A percentile compares a stretch with the other conserved stretches of the same genome.
Evolutionary conservation across 495 filamentous ascomycete genomes (phyloP).

Genomic region (Penicillium dipodomyicola): DNA sequence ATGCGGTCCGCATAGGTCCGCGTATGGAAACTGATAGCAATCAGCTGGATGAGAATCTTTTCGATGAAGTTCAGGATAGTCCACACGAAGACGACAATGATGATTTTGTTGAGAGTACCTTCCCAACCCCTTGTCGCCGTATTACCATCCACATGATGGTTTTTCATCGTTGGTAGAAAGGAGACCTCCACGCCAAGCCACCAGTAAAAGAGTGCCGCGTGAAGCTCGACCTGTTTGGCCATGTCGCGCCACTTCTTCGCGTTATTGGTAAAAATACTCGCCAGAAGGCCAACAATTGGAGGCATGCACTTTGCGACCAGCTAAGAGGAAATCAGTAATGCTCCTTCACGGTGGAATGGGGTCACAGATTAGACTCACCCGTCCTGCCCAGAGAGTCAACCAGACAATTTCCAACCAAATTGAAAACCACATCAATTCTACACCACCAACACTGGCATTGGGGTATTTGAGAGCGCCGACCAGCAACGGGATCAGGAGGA

Average conservation of each 20-base stretch:
- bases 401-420: constrained; percentile 95
- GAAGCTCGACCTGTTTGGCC: constrained; percentile 81
- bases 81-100: constrained; percentile 78
- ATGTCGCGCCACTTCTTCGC: constrained; percentile 93
- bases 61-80: constrained; percentile 79
- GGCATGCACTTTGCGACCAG: constrained; percentile 77
- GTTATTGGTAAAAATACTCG: constrained; percentile 81
- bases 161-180: constrained; percentile 59
- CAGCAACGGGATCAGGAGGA: constrained; percentile 79
- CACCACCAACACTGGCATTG: constrained; percentile 68
- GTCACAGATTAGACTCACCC: constrained; percentile 43
- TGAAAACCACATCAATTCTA: constrained; percentile 82
- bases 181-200: constrained; percentile 75
- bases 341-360: too few species aligned
- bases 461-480: constrained; percentile 67
- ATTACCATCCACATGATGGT: constrained; percentile 66
- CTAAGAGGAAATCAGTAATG: constrained; percentile 29
- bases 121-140: constrained; percentile 65
- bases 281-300: constrained; percentile 58
- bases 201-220: constrained; percentile 89
- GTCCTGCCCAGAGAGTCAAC: constrained; percentile 83
- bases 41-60: constrained; percentile 93
- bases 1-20: constrained; percentile 91
- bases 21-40: constrained; percentile 88
- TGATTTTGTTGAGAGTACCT: constrained; percentile 76